Base-by-base conservation (phyloP, 345 rosid genomes). In the Hevea brasiliensis region DNA sequence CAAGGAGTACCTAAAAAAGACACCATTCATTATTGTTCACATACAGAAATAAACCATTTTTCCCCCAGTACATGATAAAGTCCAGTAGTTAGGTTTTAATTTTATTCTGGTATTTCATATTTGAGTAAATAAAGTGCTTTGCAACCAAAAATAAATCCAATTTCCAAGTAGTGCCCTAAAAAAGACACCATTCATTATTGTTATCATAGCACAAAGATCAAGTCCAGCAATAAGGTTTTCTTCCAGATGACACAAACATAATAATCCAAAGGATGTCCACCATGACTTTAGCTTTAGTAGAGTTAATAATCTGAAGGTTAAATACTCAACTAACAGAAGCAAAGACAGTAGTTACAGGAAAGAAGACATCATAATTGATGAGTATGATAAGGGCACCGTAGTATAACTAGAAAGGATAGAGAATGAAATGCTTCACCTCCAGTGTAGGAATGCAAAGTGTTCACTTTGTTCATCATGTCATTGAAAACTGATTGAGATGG, bases 391-490 rank as follows among this genome's bases (percentile, higher is more conserved):
- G 42, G 29, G 17, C 60, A 42, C 48, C n/a, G n/a, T 63, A 13
- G 18, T 32, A 67, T 3, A 50, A 61, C 9, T 48, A 68, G 1
- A 20, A 68, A 24, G 18, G 44, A 59, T 18, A 69, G 3, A 10
- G 8, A 72, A 55, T 18, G 20, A 45, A 68, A 59, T 53, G 47
- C 20, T 42, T 73, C 76, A 85, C 91, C 98, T 74, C 98, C 98
- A 1, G 98, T 94, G 73, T 94, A 92, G 54, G 97, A 94, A 0
- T 78, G 79, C 88, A 92, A 82, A 40, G 90, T 88, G 71, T 71
- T 90, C 59, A 94, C 98, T 90, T 92, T 88, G 74, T 84, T 75
- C 91, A 92, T 84, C 97, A 94, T 94, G 79, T 94, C 94, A 37
- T 82, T 81, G 58, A 94, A 94, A 72, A 94, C 40, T 11, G 83